These are phyloP conservation scores for Pyrenophora seminiperda DNA, from an alignment of 2,329 filamentous ascomycete genomes.

Conservation along the genomic window DNA sequence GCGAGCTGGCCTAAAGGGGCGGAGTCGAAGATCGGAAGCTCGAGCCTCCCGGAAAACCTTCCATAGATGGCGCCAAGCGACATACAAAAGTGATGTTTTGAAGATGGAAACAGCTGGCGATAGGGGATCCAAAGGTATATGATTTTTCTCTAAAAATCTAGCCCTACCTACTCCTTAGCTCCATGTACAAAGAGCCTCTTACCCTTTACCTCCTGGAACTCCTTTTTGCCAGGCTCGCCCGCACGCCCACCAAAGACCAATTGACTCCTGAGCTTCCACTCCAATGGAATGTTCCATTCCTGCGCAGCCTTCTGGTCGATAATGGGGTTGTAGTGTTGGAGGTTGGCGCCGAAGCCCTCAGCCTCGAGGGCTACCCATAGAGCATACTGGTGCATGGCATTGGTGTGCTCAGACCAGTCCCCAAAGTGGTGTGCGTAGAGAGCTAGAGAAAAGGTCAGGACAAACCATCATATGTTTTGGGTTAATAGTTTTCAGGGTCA, in stretches of 20 bases:
- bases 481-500: neutral
- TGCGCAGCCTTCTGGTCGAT: conserved; percentile 73
- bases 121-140: no score
- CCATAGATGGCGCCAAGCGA: no score
- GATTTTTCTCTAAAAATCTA: no score
- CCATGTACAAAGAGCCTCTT: conserved; percentile 59
- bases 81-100: no score
- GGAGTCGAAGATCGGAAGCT: no score
- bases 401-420: conserved; percentile 74
- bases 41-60: no score
- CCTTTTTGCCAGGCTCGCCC: conserved; percentile 65
- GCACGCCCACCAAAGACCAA: conserved; percentile 76
- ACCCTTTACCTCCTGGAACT: conserved; percentile 65
- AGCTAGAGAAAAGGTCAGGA: conserved; percentile 38
- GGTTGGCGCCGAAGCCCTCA: conserved; percentile 83
- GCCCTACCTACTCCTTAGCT: conserved; percentile 29
- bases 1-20: no score
- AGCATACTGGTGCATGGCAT: conserved; percentile 80
- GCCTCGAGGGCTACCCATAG: conserved; percentile 82
- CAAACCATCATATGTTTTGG: neutral
- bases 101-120: no score
- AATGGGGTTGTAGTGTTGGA: conserved; percentile 93
- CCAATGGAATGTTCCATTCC: conserved; percentile 71
- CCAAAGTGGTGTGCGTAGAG: conserved; percentile 81
- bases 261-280: conserved; percentile 81